Conservation (phyloP, 148 eudicot species). For the Silene conica region DNA sequence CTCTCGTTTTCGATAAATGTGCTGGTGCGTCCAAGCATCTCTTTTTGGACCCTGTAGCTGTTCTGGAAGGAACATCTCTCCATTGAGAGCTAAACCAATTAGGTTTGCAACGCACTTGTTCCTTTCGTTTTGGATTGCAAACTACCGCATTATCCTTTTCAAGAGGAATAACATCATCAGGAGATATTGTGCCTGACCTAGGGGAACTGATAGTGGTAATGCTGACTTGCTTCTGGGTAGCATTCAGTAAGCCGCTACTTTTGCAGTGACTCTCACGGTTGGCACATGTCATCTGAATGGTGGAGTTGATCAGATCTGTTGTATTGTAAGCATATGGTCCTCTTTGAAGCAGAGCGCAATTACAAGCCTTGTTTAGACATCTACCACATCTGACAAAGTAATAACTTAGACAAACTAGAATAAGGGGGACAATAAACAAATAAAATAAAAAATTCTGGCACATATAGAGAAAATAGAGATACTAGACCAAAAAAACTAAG, state of each 20-base stretch:
- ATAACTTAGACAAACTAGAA: background rate
- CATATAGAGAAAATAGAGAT: background rate
- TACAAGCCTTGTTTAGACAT: conserved; percentile 28
- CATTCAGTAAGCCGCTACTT: conserved; percentile 14
- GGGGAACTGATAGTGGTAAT: conserved; percentile 26
- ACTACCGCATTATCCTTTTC: conserved; percentile 21
- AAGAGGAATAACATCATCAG: conserved; percentile 19
- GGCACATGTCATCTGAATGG: conserved; percentile 19
- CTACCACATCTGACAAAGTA: conserved; percentile 27
- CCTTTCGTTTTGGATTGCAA: conserved; percentile 21
- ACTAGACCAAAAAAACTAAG: background rate
- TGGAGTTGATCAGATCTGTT: conserved; percentile 27
- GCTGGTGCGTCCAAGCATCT: conserved; percentile 20
- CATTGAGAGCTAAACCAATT: conserved; percentile 39
- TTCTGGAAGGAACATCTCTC: conserved; percentile 52
- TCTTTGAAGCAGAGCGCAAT: conserved; percentile 21
- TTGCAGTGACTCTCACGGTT: conserved; percentile 22
- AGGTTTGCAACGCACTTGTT: conserved; percentile 21
- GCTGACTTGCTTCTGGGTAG: conserved; percentile 24
- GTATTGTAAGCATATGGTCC: conserved; percentile 28
- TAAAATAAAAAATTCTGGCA: background rate
- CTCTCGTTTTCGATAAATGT: conserved; percentile 20
- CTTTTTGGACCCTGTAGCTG: conserved; percentile 20
- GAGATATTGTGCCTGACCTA: conserved; percentile 19
- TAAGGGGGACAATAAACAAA: background rate